Evolutionary conservation across 768 basidiomycete genomes (phyloP), one percentile per base, ranked within the genome.

Genomic region (Naganishia antarctica): DNA sequence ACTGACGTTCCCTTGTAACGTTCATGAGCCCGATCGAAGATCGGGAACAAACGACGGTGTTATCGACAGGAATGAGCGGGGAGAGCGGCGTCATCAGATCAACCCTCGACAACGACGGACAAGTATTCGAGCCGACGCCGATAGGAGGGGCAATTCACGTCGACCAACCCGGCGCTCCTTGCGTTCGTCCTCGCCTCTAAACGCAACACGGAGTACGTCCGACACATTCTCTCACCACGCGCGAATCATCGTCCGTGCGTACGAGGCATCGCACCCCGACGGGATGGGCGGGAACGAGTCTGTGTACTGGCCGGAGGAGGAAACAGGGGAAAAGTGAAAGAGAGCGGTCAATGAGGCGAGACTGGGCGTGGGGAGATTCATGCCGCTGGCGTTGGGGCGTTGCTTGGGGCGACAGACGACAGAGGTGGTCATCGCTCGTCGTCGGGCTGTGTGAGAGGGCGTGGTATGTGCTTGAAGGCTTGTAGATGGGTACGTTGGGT

Each of bases 101-200:
- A 59, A n/a, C n/a, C n/a, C n/a, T n/a, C n/a, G 69, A 63, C 79
- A 82, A 74, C 7, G 71, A 74, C 53, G 78, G 75, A 6, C 60
- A 74, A 49, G 73, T 5, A 78, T 75, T 65, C 3, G 69, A 1
- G 49, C 26, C n/a, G n/a, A n/a, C n/a, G n/a, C n/a, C n/a, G 28
- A 4, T 31, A 1, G 31, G 15, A 7, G 77, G 76, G 74, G 61
- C 31, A 57, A 94, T 98, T 74, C 78, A 79, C 4, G 81, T n/a
- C 85, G n/a, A 97, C 94, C 0, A 92, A 85, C 76, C 86, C 88
- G 21, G 94, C 92, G n/a, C n/a, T n/a, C 0, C 82, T 99, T 26
- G 84, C 91, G 0, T 99, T 97, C 73, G 94, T 99, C 44, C 81
- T 99, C 53, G 91, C 91, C 11, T 91, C 90, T 12, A 97, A 97